Percentiles rank a stretch among this genome's conserved stretches.
Evolutionary conservation across 306 rosid species (phyloP).

Genomic region (Canavalia ensiformis): DNA sequence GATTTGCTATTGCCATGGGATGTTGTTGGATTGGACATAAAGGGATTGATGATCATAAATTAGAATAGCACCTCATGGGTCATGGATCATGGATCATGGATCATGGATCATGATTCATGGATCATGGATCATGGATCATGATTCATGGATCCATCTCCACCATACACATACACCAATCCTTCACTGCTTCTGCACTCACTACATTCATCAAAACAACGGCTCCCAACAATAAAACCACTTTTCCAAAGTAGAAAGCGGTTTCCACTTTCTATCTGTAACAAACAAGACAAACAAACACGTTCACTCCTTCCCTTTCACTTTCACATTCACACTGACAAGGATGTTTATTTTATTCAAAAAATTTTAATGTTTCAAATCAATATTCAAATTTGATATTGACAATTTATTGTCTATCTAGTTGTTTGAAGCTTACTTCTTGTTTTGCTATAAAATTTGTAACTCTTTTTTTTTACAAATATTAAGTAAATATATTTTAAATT

Average conservation of each 20-base stretch:
- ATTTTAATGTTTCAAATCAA: too few relatives aligned
- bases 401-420: not conserved
- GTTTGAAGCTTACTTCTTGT: not conserved
- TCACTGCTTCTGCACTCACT: slow-evolving; percentile 37
- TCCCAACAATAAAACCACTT: slow-evolving; percentile 53
- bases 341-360: slow-evolving; percentile 25
- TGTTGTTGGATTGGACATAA: slow-evolving; percentile 69
- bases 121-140: too few relatives aligned
- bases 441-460: not conserved
- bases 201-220: slow-evolving; percentile 60
- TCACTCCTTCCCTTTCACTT: slow-evolving; percentile 26
- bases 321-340: slow-evolving; percentile 41
- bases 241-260: slow-evolving; percentile 48
- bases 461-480: not conserved
- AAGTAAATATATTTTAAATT: not conserved
- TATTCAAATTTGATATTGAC: too few relatives aligned
- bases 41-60: slow-evolving; percentile 56
- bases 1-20: slow-evolving; percentile 43
- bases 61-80: slow-evolving; percentile 49
- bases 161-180: slow-evolving; percentile 39
- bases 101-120: not conserved
- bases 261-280: slow-evolving; percentile 37
- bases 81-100: too few relatives aligned
- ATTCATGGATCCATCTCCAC: not conserved
- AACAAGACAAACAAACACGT: slow-evolving; percentile 43